Base-by-base conservation (phyloP, 1,284 basidiomycete genomes). In the Austropuccinia psidii region DNA sequence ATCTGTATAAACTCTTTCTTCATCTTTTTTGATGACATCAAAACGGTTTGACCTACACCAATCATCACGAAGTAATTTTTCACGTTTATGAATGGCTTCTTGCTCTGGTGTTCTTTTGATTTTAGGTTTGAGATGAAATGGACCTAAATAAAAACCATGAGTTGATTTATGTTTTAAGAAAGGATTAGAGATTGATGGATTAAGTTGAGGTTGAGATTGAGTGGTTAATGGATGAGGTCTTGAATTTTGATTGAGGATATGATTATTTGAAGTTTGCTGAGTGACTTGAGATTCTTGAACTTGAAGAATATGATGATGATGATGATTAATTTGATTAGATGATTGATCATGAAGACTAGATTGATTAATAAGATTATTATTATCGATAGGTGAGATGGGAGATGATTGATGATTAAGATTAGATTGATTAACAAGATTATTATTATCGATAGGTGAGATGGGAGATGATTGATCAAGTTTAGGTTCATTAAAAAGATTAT, bases 11-110 rank as follows among this genome's bases (percentile, higher is more conserved):
- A 70, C 43, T 47, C 39, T 47, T 47, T 70, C 68, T 24, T 70
- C 68, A 47, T 29, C 68, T 50, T 70, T 70, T 41, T 70, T 49
- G 15, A 60, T 1, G 9, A 61, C 47, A 24, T 70, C 68, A 13
- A 37, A 33, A 27, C 68, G 27, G 47, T 70, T 57, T 4, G 55
- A 31, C 37, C 68, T 55, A 58, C 68, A 70, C 68, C 68, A 70
- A n/a, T 41, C 68, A 52, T 70, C 68, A 45, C 68, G 52, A 27
- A 49, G 41, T 37, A 70, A 60, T 41, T 70, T 70, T 33, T 60
- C 68, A 24, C 43, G 43, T 49, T 61, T 55, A 27, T 35, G 43
- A 58, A 57, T 57, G 24, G 52, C 50, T 37, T 70, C 54, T 24
- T 70, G 55, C 29, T 70, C 55, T 43, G 55, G 55, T 17, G 68